These are phyloP conservation scores for Psilocybe mexicana DNA, from an alignment of 1,284 basidiomycete genomes.

Conservation along the genomic window DNA sequence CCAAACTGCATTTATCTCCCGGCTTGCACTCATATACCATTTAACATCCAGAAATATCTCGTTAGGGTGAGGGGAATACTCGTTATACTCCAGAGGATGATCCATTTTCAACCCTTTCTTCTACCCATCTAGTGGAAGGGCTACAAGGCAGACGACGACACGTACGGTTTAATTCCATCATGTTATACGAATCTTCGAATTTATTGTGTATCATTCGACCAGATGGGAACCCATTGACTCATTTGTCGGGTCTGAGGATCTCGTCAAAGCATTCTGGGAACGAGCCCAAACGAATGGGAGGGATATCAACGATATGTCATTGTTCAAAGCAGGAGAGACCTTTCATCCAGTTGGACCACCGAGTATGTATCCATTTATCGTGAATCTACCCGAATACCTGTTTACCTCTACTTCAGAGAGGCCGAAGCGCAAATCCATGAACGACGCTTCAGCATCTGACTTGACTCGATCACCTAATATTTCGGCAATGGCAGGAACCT, in stretches of 20 bases:
- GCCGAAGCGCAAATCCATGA: slow-evolving; percentile 6
- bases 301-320: slow-evolving; percentile 45
- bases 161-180: slow-evolving; percentile 47
- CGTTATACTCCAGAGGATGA: background rate
- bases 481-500: slow-evolving; percentile 10
- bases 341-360: slow-evolving; percentile 58
- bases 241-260: slow-evolving; percentile 59
- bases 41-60: slow-evolving; percentile 48
- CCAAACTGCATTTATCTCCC: background rate
- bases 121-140: slow-evolving; percentile 61
- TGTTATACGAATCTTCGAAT: background rate
- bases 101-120: slow-evolving; percentile 8
- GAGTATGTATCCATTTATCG: slow-evolving; percentile 36
- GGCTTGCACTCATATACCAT: slow-evolving; percentile 1
- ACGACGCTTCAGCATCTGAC: background rate
- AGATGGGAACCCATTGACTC: slow-evolving; percentile 73
- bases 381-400: background rate
- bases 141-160: slow-evolving; percentile 60
- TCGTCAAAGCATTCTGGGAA: slow-evolving; percentile 62
- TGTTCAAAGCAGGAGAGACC: slow-evolving; percentile 57
- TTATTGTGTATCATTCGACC: background rate
- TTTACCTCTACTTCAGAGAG: background rate
- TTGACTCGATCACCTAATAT: background rate
- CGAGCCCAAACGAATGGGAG: slow-evolving; percentile 51
- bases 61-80: slow-evolving; percentile 52